Percentiles rank a stretch among this genome's conserved stretches.
Evolutionary conservation across 1,284 basidiomycete species (phyloP).

Genomic region (Porogramme epimiltina): DNA sequence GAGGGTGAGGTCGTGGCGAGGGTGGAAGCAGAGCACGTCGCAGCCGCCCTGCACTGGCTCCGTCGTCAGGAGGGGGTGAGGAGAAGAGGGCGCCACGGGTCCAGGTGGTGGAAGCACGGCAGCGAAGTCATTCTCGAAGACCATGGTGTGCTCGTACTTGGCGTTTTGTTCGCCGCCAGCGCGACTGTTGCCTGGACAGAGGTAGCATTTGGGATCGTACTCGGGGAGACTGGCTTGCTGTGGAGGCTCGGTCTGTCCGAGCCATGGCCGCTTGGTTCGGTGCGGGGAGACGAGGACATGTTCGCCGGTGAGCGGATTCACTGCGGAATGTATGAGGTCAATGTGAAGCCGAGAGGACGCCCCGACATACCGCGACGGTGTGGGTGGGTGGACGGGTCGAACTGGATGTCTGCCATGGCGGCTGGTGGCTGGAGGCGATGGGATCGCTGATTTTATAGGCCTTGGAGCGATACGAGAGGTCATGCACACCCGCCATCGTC

Average conservation of each 20-base stretch:
- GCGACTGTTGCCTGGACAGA: slow-evolving; percentile 90
- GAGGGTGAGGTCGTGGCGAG: slow-evolving; percentile 89
- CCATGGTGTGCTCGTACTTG: slow-evolving; percentile 67
- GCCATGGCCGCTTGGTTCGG: slow-evolving; percentile 81
- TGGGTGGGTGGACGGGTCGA: slow-evolving; percentile 68
- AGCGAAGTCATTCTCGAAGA: slow-evolving; percentile 88
- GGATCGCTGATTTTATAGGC: slow-evolving; percentile 6
- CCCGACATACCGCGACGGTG: slow-evolving; percentile 66
- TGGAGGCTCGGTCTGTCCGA: slow-evolving; percentile 79
- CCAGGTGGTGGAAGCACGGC: slow-evolving; percentile 70
- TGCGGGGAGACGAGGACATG: slow-evolving; percentile 86
- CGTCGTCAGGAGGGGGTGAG: slow-evolving; percentile 67
- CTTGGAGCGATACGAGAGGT: background rate
- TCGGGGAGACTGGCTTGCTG: slow-evolving; percentile 55
- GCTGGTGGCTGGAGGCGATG: slow-evolving; percentile 6
- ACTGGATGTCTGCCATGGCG: slow-evolving; percentile 46
- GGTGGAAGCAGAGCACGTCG: slow-evolving; percentile 91
- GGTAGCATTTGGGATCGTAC: slow-evolving; percentile 84
- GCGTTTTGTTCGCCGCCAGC: slow-evolving; percentile 77
- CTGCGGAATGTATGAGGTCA: slow-evolving; percentile 35
- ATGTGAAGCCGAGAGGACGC: background rate
- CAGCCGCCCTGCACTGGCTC: slow-evolving; percentile 84
- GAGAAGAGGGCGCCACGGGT: slow-evolving; percentile 45
- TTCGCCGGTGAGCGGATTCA: slow-evolving; percentile 79
- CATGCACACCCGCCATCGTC: background rate